phyloP scores from a whole-genome alignment of 257 asterid genomes.

The Solanum piurae region DNA sequence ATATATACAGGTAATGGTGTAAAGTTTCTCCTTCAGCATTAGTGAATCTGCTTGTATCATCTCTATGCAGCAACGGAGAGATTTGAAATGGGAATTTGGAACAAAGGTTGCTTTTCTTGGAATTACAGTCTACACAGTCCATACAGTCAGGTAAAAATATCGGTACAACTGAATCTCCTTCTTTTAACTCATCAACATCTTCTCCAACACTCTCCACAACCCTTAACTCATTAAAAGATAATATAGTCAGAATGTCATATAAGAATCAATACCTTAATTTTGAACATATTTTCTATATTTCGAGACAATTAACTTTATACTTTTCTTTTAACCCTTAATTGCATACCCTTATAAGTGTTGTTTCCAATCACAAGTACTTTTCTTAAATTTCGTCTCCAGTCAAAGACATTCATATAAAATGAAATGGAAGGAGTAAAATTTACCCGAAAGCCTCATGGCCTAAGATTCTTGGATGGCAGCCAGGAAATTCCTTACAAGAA shows the following conservation, averaged over 20 bases:
- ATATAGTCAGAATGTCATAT: not conserved
- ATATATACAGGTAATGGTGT: conserved; percentile 51
- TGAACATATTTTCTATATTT: not conserved
- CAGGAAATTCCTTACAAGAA: conserved; percentile 45
- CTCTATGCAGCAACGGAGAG: conserved; percentile 48
- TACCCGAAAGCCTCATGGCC: conserved; percentile 88
- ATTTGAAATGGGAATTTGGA: conserved; percentile 46
- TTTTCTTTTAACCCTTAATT: too few species aligned
- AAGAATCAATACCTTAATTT: not conserved
- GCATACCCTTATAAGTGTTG: too few species aligned
- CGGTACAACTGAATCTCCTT: conserved; percentile 75
- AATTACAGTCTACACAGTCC: conserved; percentile 63
- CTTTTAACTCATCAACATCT: conserved; percentile 35
- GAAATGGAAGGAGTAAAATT: not conserved
- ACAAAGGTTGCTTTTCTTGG: conserved; percentile 76
- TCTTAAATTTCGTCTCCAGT: not conserved
- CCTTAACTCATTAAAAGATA: conserved; percentile 17
- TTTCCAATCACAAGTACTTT: too few species aligned
- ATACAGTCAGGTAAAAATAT: conserved; percentile 60
- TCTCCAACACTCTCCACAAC: conserved; percentile 84
- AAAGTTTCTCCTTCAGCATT: conserved; percentile 61
- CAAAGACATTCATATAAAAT: not conserved
- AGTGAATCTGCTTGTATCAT: conserved; percentile 69
- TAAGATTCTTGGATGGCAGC: conserved; percentile 48
- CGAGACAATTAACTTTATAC: not conserved